Base-by-base conservation (phyloP, 192 early-diverging fungal genomes). In the Umbelopsis isabellina region DNA sequence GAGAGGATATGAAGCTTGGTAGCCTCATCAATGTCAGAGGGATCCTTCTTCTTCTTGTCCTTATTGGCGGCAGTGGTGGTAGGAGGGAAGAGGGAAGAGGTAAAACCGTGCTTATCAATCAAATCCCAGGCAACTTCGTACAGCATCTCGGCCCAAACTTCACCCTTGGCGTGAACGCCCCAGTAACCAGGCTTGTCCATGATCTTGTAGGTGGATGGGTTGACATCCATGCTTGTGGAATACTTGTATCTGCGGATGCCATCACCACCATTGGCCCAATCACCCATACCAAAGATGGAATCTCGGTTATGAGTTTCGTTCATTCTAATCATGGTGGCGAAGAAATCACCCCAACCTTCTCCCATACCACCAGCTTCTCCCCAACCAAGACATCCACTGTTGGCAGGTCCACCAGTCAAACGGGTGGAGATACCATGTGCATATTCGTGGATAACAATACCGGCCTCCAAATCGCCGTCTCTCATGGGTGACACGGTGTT, bases 271-370 rank as follows among this genome's bases (percentile, higher is more conserved):
- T 90, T 91, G 23, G 92, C 80, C 74, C 92, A 93, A 46, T 83
- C 77, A 45, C 93, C 89, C 95, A 98, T 95, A n/a, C 78, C 81
- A 72, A 90, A 95, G 23, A 89, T 83, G 6, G 88, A 72, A 49
- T 88, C 79, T 30, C 83, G 84, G 33, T 77, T 83, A 68, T 87
- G 82, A 35, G 74, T 61, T 1, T 75, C 74, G 37, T 84, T 89
- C 74, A 87, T 84, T 50, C 93, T 87, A 75, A 94, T 75, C 52
- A 91, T 87, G 11, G 93, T 94, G 18, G 94, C 92, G 71, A 97
- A 92, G 75, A 88, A 90, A 72, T 98, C 97, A 30, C 95, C 95
- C 94, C 95, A 98, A 12, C 97, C 97, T 82, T 98, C 97, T 53
- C 95, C 92, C 92, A 94, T 95, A 37, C 92, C 94, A 66, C 94